Percentiles rank a stretch among this genome's conserved stretches.
phyloP scores from a whole-genome alignment of 2,329 filamentous ascomycete species.

The Cercospora zeae-maydis region DNA sequence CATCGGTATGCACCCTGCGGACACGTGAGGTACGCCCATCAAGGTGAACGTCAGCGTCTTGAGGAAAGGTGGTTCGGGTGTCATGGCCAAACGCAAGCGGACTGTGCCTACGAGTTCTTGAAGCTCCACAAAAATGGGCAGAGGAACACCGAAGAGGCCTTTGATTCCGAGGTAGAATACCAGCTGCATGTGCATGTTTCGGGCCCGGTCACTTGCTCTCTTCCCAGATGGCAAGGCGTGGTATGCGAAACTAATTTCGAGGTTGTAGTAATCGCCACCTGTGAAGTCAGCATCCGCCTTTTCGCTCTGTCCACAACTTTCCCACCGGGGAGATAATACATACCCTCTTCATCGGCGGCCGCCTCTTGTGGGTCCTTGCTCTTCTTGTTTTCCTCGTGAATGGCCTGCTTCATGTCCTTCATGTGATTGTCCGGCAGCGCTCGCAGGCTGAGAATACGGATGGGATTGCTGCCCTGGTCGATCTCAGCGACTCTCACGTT shows the following conservation, averaged over 20 bases:
- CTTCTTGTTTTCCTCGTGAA: constrained; percentile 73
- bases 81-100: constrained; percentile 75
- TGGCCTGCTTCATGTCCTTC: constrained; percentile 74
- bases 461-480: constrained; percentile 84
- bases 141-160: constrained; percentile 81
- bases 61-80: constrained; percentile 85
- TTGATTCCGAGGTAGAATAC: constrained; percentile 91
- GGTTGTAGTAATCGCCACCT: constrained; percentile 79
- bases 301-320: neutral
- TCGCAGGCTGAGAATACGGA: constrained; percentile 81
- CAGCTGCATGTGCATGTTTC: constrained; percentile 96
- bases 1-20: constrained; percentile 88
- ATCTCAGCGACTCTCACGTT: constrained; percentile 95
- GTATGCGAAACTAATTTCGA: constrained; percentile 87
- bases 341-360: constrained; percentile 79
- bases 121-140: constrained; percentile 88
- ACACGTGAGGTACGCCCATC: constrained; percentile 87
- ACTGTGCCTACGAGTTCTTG: constrained; percentile 85
- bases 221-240: constrained; percentile 73
- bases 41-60: constrained; percentile 90
- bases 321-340: neutral
- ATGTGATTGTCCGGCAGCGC: constrained; percentile 79
- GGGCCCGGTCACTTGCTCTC: constrained; percentile 69
- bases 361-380: constrained; percentile 82
- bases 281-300: neutral